A percentile compares a stretch with the other conserved stretches of the same genome.
These are phyloP conservation scores for Aspergillus olivimuriae DNA, from an alignment of 495 filamentous ascomycete species.

Conservation along the genomic window DNA sequence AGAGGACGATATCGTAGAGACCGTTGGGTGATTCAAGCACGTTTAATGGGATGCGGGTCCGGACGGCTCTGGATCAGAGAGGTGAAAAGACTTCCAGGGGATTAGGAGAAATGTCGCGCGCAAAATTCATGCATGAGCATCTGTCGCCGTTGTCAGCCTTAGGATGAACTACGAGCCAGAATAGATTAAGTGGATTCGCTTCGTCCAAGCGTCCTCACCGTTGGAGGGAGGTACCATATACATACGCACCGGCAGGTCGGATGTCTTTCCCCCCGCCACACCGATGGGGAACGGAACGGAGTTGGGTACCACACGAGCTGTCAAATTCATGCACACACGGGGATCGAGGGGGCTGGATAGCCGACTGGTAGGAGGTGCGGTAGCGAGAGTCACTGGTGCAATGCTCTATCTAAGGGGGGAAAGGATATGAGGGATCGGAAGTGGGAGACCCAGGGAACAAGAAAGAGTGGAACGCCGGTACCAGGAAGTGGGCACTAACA, in stretches of 20 bases:
- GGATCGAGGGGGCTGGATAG: not conserved
- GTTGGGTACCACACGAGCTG: conserved; percentile 5
- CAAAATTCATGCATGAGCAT: not conserved
- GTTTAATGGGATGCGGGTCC: not conserved
- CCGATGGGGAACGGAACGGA: conserved; percentile 3
- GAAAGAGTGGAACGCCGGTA: conserved; percentile 2
- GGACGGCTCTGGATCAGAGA: conserved; percentile 1
- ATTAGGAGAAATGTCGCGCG: not conserved
- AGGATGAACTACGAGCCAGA: conserved; percentile 5
- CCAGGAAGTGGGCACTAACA: not conserved
- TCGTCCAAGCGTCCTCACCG: conserved; percentile 14
- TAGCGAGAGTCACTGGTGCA: not conserved
- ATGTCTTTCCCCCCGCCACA: conserved; percentile 9
- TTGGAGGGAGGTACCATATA: conserved; percentile 5
- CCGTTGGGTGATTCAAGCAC: no score
- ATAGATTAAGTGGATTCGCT: conserved; percentile 13
- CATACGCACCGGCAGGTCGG: conserved; percentile 11
- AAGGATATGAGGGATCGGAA: not conserved
- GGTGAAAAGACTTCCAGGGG: no score
- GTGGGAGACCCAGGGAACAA: not conserved
- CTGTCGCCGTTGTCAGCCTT: conserved; percentile 17
- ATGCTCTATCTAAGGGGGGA: not conserved
- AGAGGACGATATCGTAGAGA: no score
- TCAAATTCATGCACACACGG: not conserved
- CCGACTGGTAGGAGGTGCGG: not conserved